Percentiles rank a stretch among this genome's conserved stretches.
Conservation (phyloP, 768 basidiomycete genomes). For the Lentinula sp. region DNA sequence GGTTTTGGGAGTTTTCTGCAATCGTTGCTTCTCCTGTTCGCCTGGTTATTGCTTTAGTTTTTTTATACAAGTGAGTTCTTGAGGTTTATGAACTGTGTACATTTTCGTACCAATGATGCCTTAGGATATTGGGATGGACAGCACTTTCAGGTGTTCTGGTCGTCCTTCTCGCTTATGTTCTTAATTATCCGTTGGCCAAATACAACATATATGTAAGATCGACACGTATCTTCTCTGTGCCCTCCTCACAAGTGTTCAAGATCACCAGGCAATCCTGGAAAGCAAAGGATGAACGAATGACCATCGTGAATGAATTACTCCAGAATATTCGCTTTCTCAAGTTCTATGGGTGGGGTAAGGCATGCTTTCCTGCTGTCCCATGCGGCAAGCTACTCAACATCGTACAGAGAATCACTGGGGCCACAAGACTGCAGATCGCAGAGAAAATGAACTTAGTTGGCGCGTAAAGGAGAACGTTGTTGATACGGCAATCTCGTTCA, state of each 20-base stretch:
- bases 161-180: conserved; percentile 49
- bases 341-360: conserved; percentile 70
- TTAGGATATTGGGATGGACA: conserved; percentile 72
- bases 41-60: conserved; percentile 59
- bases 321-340: conserved; percentile 71
- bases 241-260: conserved; percentile 21
- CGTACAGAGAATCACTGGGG: conserved; percentile 55
- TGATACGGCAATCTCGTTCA: conserved; percentile 58
- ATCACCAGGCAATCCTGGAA: conserved; percentile 53
- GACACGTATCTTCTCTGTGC: neutral
- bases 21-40: conserved; percentile 59
- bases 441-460: conserved; percentile 63
- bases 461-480: conserved; percentile 59
- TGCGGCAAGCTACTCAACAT: neutral
- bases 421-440: conserved; percentile 38
- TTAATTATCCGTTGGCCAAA: conserved; percentile 66
- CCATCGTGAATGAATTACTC: conserved; percentile 67
- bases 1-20: conserved; percentile 69
- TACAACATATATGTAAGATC: conserved; percentile 54
- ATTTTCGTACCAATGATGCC: neutral
- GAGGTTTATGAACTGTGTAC: neutral
- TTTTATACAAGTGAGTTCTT: conserved; percentile 59
- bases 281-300: conserved; percentile 65
- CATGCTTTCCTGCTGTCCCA: neutral
- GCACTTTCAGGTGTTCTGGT: conserved; percentile 67